These are phyloP conservation scores for Gracilaria caudata DNA, from an alignment of 23 red algal genomes.

Conservation along the genomic window DNA sequence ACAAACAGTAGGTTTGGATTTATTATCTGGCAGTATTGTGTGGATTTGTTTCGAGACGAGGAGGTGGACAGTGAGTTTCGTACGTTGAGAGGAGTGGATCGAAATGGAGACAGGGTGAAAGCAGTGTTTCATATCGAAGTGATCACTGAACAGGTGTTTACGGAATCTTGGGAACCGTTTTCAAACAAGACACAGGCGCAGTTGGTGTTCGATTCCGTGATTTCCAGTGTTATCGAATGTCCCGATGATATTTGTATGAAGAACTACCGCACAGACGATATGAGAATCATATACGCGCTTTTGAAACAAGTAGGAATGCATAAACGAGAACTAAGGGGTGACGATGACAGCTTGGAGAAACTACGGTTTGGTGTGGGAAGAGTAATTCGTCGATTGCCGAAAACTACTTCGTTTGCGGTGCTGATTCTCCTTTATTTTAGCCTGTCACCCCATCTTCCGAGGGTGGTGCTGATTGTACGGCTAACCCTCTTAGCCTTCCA, in stretches of 20 bases:
- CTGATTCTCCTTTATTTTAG: too few relatives aligned
- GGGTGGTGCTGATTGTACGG: too few relatives aligned
- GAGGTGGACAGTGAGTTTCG: slow-evolving; percentile 16
- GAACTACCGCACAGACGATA: slow-evolving; percentile 9
- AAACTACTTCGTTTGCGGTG: neutral
- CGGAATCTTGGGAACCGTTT: slow-evolving; percentile 14
- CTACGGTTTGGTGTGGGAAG: neutral
- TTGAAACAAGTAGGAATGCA: neutral
- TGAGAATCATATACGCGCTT: slow-evolving; percentile 3
- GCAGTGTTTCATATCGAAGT: slow-evolving; percentile 29
- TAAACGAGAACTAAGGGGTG: neutral
- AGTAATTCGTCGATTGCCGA: neutral
- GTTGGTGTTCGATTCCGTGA: neutral
- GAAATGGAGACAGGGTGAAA: neutral
- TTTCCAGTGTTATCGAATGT: neutral
- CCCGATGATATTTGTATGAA: neutral
- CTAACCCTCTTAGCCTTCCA: too few relatives aligned
- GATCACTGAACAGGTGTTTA: slow-evolving; percentile 21
- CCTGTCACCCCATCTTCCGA: too few relatives aligned
- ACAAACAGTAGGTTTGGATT: neutral
- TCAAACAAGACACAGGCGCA: neutral
- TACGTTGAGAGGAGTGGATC: neutral
- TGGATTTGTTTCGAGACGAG: neutral
- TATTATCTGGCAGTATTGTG: slow-evolving; percentile 28
- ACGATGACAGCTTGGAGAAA: neutral